Conservation (phyloP, 306 rosid genomes). For the Cyclanthera cordifolia region DNA sequence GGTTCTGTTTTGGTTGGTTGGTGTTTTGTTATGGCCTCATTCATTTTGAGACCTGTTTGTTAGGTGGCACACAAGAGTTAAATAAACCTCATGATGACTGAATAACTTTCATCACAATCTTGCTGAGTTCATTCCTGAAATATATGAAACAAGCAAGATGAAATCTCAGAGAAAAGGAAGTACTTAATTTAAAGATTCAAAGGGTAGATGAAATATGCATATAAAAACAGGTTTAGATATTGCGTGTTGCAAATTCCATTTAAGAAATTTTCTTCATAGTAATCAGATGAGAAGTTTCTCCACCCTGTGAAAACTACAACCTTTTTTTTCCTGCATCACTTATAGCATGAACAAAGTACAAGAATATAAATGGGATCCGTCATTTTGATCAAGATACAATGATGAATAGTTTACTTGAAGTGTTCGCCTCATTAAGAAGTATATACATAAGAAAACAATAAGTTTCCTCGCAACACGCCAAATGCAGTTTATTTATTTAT, state of each 20-base stretch:
- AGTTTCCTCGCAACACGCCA: background rate
- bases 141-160: background rate
- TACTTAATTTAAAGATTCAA: background rate
- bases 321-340: too few relatives aligned
- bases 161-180: background rate
- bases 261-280: background rate
- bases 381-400: background rate
- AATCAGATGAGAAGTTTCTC: background rate
- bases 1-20: conserved; percentile 27
- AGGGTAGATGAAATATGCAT: background rate
- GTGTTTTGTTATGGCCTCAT: conserved; percentile 22
- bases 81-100: background rate
- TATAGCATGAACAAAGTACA: background rate
- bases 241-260: background rate
- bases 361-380: background rate
- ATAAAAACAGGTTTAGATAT: background rate
- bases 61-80: conserved; percentile 31
- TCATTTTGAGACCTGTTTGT: conserved; percentile 35
- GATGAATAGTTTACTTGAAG: background rate
- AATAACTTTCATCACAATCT: background rate
- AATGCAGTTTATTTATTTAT: too few relatives aligned
- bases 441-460: background rate
- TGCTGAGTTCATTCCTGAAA: background rate
- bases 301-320: background rate
- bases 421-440: background rate